Conservation (phyloP, 768 basidiomycete genomes). For the Fistulinella prunicolor region DNA sequence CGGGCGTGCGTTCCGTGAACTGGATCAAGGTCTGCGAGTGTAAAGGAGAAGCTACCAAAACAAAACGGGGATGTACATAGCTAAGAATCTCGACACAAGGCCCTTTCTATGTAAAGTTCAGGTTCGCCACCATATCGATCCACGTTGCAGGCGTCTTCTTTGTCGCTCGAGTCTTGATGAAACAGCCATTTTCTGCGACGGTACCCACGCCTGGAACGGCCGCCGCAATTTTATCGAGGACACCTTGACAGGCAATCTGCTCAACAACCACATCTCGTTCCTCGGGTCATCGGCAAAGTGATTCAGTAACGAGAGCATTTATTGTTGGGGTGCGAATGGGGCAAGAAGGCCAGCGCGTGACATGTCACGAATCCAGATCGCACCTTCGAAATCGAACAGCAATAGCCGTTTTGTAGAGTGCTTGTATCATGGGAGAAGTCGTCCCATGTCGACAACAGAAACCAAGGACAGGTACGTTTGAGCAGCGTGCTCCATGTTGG, state of each 20-base stretch:
- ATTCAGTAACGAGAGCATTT: conserved; percentile 48
- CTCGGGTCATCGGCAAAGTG: conserved; percentile 56
- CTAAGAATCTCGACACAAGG: conserved; percentile 79
- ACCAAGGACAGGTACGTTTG: conserved; percentile 33
- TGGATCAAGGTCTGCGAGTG: neutral
- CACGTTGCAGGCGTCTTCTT: conserved; percentile 43
- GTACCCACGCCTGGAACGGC: conserved; percentile 69
- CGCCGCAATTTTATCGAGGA: conserved; percentile 60
- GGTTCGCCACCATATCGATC: conserved; percentile 78
- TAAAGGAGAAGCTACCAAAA: no score
- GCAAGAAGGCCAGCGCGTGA: conserved; percentile 42
- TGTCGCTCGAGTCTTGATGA: conserved; percentile 54
- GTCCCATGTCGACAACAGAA: conserved; percentile 41
- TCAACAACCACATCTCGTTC: conserved; percentile 83
- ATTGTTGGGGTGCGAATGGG: conserved; percentile 39
- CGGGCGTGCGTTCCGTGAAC: conserved; percentile 64
- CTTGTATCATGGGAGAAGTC: conserved; percentile 65
- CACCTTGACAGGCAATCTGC: conserved; percentile 64
- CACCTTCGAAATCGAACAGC: conserved; percentile 77
- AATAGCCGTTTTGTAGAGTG: conserved; percentile 64
- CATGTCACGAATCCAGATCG: conserved; percentile 67
- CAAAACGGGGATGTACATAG: conserved; percentile 81
- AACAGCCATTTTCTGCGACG: conserved; percentile 90
- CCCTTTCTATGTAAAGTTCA: conserved; percentile 78
- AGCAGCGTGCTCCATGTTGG: conserved; percentile 61